Evolutionary conservation across 2,329 filamentous ascomycete species (phyloP), one percentile per base, ranked within the genome.

Genomic region (Fusarium nodosum): DNA sequence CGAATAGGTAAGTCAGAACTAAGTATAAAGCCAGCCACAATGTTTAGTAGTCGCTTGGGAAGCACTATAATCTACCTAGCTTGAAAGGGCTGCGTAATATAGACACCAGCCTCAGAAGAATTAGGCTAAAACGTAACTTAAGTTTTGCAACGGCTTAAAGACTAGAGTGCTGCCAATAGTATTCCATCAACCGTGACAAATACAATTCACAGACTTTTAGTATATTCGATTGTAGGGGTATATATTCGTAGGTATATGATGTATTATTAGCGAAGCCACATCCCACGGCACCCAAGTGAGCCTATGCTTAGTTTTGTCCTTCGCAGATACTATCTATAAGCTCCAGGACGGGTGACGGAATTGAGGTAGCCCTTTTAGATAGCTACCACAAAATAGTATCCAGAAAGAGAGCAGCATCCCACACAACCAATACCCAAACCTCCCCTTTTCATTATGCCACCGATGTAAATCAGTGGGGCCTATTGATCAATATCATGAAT

Each of bases 401-500:
- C 31, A 18, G 52, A 20, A 42, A 20, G 20, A 30, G 20, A 38
- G 33, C 10, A 22, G 8, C 18, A 20, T 39, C 10, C 31, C 10
- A 31, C 28, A 18, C 22, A 38, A 45, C 36, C 53, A 41, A 1
- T 60, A 36, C 28, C 16, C 18, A 5, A 16, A 10, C 30, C n/a
- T 61, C 26, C 31, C 48, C 11, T 42, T 46, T 45, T 34, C 30
- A 30, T 41, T 20, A 31, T 45, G 18, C 42, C 47, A 28, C 13
- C 20, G 7, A 69, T 45, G 33, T 42, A 66, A 54, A 61, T 57
- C 48, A 38, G 45, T 46, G 41, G 18, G 39, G 39, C 56, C 60
- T 60, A 30, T 22, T 53, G 51, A 64, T 56, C 59, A 61, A 53
- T 30, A 47, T 68, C 50, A 52, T 28, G 34, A 64, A 39, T 33